Evolutionary conservation across 2,329 filamentous ascomycete species (phyloP), one percentile per base, ranked within the genome.

Genomic region (Fusarium mundagurra): DNA sequence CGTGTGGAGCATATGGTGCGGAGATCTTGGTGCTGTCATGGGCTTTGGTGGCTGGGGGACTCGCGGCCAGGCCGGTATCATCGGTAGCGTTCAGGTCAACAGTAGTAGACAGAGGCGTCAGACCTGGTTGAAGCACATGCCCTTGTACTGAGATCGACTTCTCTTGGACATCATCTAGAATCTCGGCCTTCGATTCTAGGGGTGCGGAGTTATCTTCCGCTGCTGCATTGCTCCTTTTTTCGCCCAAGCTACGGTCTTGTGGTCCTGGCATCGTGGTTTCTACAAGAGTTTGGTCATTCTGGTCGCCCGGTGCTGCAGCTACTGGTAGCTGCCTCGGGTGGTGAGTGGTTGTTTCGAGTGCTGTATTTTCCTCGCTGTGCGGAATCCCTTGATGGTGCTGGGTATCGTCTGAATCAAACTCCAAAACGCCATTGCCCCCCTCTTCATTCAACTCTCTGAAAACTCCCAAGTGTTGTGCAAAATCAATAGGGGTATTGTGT

Each of bases 401-500:
- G 77, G 69, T 76, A 75, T 76, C 73, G 48, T 77, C 67, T 72
- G 76, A 76, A 76, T 73, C 59, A 61, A 81, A 78, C 67, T 72
- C 78, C 75, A 76, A 75, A 79, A 78, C 76, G 66, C 74, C 77
- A 54, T 71, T 68, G 62, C 74, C 72, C 71, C 68, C 71, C 72
- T 76, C 75, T 67, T 76, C 67, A 66, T 77, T 69, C 67, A 76
- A 69, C 67, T 76, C 72, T 67, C 72, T 73, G 73, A 76, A 76
- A 73, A 77, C 74, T 78, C 74, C 78, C 75, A 77, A 72, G 74
- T 70, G 69, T 77, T 77, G 78, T 73, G 75, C 61, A 81, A 82
- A 80, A 79, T 79, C 78, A 82, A 79, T 77, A 76, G 79, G 80
- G 80, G 80, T 80, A 83, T 84, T 78, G 81, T 80, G 77, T 78